These are phyloP conservation scores for Tetrahymena malaccensis DNA, from an alignment of 73 alveolate genomes.

Conservation along the genomic window DNA sequence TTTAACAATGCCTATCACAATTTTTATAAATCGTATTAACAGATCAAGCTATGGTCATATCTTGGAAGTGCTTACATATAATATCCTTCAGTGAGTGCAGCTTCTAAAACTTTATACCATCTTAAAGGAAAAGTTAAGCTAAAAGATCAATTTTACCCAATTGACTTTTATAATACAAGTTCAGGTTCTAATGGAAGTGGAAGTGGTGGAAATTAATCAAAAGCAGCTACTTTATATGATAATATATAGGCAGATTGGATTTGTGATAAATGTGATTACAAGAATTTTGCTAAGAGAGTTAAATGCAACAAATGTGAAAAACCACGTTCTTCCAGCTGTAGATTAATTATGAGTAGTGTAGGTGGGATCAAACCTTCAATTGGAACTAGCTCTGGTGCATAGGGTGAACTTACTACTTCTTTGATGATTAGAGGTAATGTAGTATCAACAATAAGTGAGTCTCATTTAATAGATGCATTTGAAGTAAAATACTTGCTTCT, in stretches of 20 bases:
- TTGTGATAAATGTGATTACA: constrained; percentile 41
- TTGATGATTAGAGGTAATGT: constrained; percentile 38
- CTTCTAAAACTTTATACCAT: not conserved
- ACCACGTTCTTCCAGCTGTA: constrained; percentile 21
- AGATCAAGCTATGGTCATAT: not conserved
- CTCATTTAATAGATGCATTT: not conserved
- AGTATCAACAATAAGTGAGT: not conserved
- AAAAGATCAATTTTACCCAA: not conserved
- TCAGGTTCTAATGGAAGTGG: not conserved
- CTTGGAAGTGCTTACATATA: not conserved
- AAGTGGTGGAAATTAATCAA: not conserved
- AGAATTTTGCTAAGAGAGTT: constrained; percentile 35
- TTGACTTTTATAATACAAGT: not conserved
- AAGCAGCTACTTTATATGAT: not conserved
- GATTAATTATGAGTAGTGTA: constrained; percentile 16
- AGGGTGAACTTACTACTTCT: constrained; percentile 8
- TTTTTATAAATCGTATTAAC: not conserved
- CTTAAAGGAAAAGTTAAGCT: not conserved
- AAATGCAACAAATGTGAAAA: constrained; percentile 41
- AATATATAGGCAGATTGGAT: constrained; percentile 30
- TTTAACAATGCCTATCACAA: not conserved
- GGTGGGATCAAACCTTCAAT: constrained; percentile 15
- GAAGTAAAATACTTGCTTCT: not conserved
- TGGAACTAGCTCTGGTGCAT: not conserved
- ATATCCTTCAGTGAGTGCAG: not conserved